Evolutionary conservation across 148 eudicot species (phyloP), one percentile per base, ranked within the genome.

Genomic region (Chenopodium berlandieri): DNA sequence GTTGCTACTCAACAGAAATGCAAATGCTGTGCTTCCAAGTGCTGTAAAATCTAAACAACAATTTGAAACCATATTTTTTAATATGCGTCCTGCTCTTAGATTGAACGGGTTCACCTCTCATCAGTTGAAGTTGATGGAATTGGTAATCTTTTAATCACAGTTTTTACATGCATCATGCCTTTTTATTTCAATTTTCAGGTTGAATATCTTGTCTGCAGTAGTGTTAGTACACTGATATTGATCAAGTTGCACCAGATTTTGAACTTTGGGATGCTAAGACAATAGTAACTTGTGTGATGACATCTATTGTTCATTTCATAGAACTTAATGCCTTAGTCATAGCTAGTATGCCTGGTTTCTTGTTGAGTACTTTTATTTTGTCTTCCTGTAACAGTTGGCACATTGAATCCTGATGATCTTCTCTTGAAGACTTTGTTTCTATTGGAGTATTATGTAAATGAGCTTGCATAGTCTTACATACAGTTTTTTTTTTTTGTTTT

Each of bases 41-140:
- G 84, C 82, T 56, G 85, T 75, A 68, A 84, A 79, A 75, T 85
- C 89, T 65, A 85, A 80, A 58, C 88, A 88, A 47, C 88, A 85
- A 79, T 86, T 91, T 60, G 86, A 89, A 77, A 94, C 93, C 75
- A 84, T 90, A 82, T 96, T 96, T 85, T 96, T 92, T 85, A 86
- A 86, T 52, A 87, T 81, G 88, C 93, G 94, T 52, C 99, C 99
- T 71, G 94, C 98, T 76, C 86, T 96, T 71, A 86, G 80, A 76
- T 80, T 96, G 82, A 87, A 80, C 84, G 97, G 93, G 25, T 91
- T 92, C 86, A 91, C 95, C 64, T 90, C 95, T 84, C 97, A 88
- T 86, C 99, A 94, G 82, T 84, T 90, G 82, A 90, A 88, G 89
- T 82, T 94, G 89, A 91, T 96, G 87, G 90, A 91, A 83, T 80